Conservation (phyloP, 108 stramenopile genomes). For the Cylindrotheca closterium region DNA sequence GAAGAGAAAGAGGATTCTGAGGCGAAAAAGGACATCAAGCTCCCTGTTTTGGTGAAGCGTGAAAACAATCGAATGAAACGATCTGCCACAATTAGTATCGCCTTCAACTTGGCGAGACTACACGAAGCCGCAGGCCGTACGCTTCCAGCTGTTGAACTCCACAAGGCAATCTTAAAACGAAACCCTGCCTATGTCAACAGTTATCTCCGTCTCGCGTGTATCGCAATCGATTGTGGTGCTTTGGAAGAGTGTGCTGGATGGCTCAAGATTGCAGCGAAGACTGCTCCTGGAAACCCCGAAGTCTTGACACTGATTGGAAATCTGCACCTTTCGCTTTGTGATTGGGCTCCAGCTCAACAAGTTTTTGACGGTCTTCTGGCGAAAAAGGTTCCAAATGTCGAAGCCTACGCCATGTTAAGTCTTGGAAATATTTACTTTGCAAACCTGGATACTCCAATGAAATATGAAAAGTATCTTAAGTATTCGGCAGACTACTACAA, state of each 20-base stretch:
- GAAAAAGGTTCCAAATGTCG: slow-evolving; percentile 76
- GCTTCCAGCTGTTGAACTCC: slow-evolving; percentile 79
- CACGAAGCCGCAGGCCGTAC: slow-evolving; percentile 77
- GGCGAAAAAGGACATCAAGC: background rate
- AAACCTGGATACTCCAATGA: slow-evolving; percentile 61
- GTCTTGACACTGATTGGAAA: slow-evolving; percentile 89
- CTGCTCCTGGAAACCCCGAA: slow-evolving; percentile 83
- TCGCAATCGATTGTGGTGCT: slow-evolving; percentile 83
- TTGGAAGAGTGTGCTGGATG: slow-evolving; percentile 84
- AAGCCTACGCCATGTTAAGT: slow-evolving; percentile 83
- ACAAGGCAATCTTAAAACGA: slow-evolving; percentile 82
- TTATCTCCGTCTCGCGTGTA: slow-evolving; percentile 83
- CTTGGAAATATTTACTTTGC: slow-evolving; percentile 89
- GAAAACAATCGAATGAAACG: slow-evolving; percentile 60
- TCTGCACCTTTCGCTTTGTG: slow-evolving; percentile 81
- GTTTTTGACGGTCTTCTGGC: slow-evolving; percentile 80
- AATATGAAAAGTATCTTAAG: slow-evolving; percentile 73
- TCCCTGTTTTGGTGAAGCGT: slow-evolving; percentile 53
- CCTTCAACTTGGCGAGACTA: slow-evolving; percentile 84
- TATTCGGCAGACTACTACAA: slow-evolving; percentile 81
- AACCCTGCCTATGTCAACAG: slow-evolving; percentile 86
- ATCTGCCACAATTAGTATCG: slow-evolving; percentile 65
- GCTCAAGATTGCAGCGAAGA: slow-evolving; percentile 81
- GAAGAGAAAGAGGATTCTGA: slow-evolving; percentile 19
- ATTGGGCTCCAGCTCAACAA: slow-evolving; percentile 82